Conservation (phyloP, 768 basidiomycete species). For the Asterophora parasitica region DNA sequence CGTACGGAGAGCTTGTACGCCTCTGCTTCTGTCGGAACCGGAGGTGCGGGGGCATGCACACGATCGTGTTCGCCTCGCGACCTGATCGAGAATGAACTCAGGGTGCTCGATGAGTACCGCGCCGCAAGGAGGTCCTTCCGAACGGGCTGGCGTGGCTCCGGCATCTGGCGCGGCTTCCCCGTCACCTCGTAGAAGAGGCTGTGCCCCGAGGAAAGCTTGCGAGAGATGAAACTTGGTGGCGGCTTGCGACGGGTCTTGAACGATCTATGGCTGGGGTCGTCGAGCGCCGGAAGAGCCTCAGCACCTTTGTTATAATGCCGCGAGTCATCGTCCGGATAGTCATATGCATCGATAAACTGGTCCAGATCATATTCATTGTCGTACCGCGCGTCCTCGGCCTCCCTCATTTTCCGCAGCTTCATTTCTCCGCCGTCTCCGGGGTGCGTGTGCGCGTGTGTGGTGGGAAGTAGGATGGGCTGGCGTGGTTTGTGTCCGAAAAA, state of each 20-base stretch:
- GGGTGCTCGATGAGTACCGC: slow-evolving; percentile 45
- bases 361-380: slow-evolving; percentile 38
- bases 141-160: slow-evolving; percentile 74
- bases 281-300: slow-evolving; percentile 38
- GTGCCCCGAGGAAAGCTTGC: slow-evolving; percentile 32
- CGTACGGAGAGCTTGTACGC: slow-evolving; percentile 49
- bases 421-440: slow-evolving; percentile 38
- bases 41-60: slow-evolving; percentile 13
- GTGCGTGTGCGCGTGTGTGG: slow-evolving; percentile 11
- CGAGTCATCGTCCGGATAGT: slow-evolving; percentile 38
- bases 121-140: slow-evolving; percentile 40
- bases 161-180: slow-evolving; percentile 51
- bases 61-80: slow-evolving; percentile 12
- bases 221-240: slow-evolving; percentile 15
- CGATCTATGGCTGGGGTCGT: slow-evolving; percentile 11
- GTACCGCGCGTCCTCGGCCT: slow-evolving; percentile 47
- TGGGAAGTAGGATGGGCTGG: slow-evolving; percentile 15
- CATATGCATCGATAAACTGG: slow-evolving; percentile 47
- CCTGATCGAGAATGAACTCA: slow-evolving; percentile 28
- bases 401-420: slow-evolving; percentile 44
- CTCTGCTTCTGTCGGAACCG: slow-evolving; percentile 61
- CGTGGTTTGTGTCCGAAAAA: slow-evolving; percentile 46
- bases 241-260: slow-evolving; percentile 15
- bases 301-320: slow-evolving; percentile 30
- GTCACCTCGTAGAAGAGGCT: slow-evolving; percentile 70